These are phyloP conservation scores for Salix udensis DNA, from an alignment of 345 rosid genomes.

Conservation along the genomic window DNA sequence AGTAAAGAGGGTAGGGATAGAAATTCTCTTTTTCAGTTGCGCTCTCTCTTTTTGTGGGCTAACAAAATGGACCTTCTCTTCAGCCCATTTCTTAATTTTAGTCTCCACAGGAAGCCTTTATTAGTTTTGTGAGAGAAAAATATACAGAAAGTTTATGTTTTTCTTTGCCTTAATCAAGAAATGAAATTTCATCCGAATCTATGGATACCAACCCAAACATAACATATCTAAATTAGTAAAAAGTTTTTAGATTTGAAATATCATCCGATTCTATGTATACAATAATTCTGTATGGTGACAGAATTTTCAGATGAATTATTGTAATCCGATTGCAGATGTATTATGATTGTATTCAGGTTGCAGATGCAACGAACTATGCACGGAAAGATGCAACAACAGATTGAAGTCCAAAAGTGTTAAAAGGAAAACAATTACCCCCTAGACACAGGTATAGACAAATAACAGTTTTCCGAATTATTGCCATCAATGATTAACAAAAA, in stretches of 20 bases:
- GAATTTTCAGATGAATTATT: background rate
- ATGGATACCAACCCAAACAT: too few relatives aligned
- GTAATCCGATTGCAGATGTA: background rate
- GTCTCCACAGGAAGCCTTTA: background rate
- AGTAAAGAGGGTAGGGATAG: background rate
- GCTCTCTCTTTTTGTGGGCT: background rate
- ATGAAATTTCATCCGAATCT: too few relatives aligned
- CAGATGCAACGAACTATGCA: background rate
- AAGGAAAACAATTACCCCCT: background rate
- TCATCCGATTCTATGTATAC: too few relatives aligned
- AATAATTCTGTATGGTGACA: background rate
- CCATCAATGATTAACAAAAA: background rate
- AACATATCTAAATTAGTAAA: too few relatives aligned
- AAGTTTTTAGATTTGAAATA: too few relatives aligned
- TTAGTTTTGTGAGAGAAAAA: background rate
- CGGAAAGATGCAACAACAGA: background rate
- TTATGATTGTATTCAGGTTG: background rate
- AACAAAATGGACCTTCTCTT: background rate
- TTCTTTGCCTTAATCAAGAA: too few relatives aligned
- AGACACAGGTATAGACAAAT: background rate
- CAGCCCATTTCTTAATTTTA: background rate
- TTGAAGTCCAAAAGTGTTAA: background rate
- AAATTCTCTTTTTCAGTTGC: too few relatives aligned
- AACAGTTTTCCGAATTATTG: background rate
- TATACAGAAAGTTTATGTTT: too few relatives aligned